Percentiles rank a stretch among this genome's conserved stretches.
Conservation (phyloP, 345 rosid species). For the Arabidopsis arenosa region DNA sequence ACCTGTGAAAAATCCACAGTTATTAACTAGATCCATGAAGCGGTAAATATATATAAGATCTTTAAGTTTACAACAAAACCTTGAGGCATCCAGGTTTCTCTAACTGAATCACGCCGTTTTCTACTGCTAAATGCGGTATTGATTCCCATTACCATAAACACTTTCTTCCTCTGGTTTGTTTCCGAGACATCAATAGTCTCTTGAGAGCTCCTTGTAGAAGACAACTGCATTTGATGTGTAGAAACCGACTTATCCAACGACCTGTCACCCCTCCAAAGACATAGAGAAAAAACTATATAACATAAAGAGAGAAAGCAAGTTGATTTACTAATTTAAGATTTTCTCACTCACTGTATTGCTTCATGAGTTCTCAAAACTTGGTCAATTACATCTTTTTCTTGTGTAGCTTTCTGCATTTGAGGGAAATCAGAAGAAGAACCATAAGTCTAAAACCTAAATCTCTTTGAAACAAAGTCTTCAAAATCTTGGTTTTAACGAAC, state of each 20-base stretch:
- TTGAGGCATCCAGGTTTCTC: constrained; percentile 99
- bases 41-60: background rate
- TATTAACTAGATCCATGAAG: constrained; percentile 7
- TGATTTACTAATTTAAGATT: background rate
- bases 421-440: background rate
- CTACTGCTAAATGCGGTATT: constrained; percentile 98
- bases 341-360: constrained; percentile 75
- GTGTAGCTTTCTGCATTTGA: constrained; percentile 38
- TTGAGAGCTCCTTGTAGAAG: constrained; percentile 62
- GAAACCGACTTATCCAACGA: constrained; percentile 84
- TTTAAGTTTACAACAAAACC: constrained; percentile 48
- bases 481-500: background rate
- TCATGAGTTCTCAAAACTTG: constrained; percentile 78
- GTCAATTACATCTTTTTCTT: constrained; percentile 60
- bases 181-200: constrained; percentile 53
- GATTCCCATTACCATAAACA: constrained; percentile 89
- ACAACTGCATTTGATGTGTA: constrained; percentile 69
- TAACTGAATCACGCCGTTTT: constrained; percentile 92
- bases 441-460: constrained; percentile 14
- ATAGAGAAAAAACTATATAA: constrained; percentile 8
- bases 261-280: constrained; percentile 53
- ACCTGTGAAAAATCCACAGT: constrained; percentile 49
- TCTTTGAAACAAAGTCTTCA: background rate
- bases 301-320: background rate
- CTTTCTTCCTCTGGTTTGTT: constrained; percentile 59